Conservation (phyloP, 2,329 filamentous ascomycete genomes). For the Aspergillus floridensis region DNA sequence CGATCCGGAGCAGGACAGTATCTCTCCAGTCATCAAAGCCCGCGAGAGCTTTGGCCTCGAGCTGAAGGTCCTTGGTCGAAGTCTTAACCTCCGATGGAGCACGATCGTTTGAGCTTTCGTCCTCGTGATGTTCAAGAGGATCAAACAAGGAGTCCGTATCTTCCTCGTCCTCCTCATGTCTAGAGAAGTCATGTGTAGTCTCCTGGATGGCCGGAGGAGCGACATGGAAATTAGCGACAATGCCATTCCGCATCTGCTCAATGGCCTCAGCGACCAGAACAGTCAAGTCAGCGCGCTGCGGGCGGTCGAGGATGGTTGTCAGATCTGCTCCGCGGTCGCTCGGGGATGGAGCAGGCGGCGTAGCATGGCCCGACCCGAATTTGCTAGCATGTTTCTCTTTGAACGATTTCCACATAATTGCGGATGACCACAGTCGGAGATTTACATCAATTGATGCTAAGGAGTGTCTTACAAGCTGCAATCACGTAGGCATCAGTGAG, state of each 20-base stretch:
- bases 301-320: conserved; percentile 41
- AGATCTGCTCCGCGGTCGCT: conserved; percentile 39
- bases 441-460: neutral
- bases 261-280: conserved; percentile 41
- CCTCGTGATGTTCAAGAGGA: neutral
- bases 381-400: conserved; percentile 32
- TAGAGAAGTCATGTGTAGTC: conserved; percentile 3
- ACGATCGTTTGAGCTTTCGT: neutral
- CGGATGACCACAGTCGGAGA: neutral
- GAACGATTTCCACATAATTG: conserved; percentile 32
- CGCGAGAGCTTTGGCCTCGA: conserved; percentile 58
- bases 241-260: conserved; percentile 40
- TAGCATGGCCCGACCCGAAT: conserved; percentile 25
- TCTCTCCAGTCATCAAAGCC: conserved; percentile 81
- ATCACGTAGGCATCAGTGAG: neutral
- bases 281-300: conserved; percentile 44
- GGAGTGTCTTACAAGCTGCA: neutral
- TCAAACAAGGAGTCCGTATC: conserved; percentile 21
- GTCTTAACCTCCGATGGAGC: conserved; percentile 11
- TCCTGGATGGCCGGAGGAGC: conserved; percentile 12
- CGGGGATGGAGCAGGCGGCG: conserved; percentile 19
- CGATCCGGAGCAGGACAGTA: conserved; percentile 65
- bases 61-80: conserved; percentile 50
- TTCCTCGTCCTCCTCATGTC: conserved; percentile 20
- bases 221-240: conserved; percentile 40